Percentiles rank a stretch among this genome's conserved stretches.
phyloP scores from a whole-genome alignment of 345 rosid genomes.

The Syzygium oleosum region DNA sequence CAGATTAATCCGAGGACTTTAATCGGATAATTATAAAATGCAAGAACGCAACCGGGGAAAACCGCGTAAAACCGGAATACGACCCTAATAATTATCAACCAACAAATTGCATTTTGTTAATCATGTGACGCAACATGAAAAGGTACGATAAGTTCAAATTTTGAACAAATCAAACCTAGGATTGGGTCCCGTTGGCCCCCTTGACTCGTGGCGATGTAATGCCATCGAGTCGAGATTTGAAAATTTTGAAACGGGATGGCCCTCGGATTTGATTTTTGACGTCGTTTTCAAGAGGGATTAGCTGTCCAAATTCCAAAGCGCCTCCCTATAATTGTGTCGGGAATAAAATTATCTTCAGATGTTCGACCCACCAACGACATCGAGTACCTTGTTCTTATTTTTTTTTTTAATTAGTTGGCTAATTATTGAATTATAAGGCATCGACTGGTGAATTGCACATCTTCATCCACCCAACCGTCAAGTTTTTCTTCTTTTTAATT shows the following conservation, averaged over 20 bases:
- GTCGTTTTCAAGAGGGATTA: not conserved
- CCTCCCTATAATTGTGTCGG: not conserved
- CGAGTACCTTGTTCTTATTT: not conserved
- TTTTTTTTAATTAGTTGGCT: not conserved
- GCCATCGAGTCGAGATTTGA: not conserved
- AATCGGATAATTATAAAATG: not conserved
- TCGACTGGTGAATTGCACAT: not conserved
- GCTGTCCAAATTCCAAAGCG: not conserved
- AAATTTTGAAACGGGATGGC: not conserved
- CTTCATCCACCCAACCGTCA: not conserved
- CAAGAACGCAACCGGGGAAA: accelerated
- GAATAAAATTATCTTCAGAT: not conserved
- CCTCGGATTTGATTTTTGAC: not conserved
- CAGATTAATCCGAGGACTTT: no score
- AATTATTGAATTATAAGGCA: not conserved
- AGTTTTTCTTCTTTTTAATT: no score
- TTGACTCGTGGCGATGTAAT: no score
- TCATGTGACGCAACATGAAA: not conserved
- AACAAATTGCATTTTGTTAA: not conserved
- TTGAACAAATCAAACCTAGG: not conserved
- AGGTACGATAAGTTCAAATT: not conserved
- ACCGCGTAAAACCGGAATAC: not conserved
- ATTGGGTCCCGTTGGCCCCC: not conserved
- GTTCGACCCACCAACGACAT: not conserved
- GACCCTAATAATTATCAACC: not conserved